Conservation (phyloP, 768 basidiomycete genomes). For the Pleurotus platypus region DNA sequence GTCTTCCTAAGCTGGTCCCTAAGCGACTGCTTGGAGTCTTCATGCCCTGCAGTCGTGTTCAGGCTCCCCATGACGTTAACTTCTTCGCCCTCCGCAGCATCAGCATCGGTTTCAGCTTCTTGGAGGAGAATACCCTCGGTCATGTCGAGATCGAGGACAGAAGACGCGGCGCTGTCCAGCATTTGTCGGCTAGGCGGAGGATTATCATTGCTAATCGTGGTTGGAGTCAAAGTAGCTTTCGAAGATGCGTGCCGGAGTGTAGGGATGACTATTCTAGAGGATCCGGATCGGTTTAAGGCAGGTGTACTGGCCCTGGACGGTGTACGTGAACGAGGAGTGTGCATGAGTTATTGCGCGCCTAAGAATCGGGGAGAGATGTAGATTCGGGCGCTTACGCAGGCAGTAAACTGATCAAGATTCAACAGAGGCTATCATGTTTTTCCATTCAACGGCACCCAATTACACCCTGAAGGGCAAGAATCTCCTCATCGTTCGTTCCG, state of each 20-base stretch:
- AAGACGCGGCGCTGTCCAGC: slow-evolving; percentile 67
- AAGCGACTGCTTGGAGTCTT: slow-evolving; percentile 58
- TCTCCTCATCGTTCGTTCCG: slow-evolving; percentile 27
- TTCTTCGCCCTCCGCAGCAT: slow-evolving; percentile 51
- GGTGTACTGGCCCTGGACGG: slow-evolving; percentile 26
- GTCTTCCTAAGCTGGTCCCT: slow-evolving; percentile 73
- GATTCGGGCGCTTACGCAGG: not conserved
- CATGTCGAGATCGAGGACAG: slow-evolving; percentile 62
- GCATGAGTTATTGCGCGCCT: too few relatives aligned
- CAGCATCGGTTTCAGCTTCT: slow-evolving; percentile 64
- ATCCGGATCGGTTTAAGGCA: slow-evolving; percentile 29
- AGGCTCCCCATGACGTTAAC: slow-evolving; percentile 42
- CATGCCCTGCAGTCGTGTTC: slow-evolving; percentile 39
- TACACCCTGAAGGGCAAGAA: slow-evolving; percentile 33
- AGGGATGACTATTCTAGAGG: slow-evolving; percentile 53
- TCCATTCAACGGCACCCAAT: slow-evolving; percentile 21
- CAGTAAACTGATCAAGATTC: not conserved
- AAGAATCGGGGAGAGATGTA: slow-evolving; percentile 18
- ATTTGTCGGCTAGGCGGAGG: slow-evolving; percentile 26
- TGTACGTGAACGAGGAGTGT: slow-evolving; percentile 28
- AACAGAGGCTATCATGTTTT: slow-evolving; percentile 18
- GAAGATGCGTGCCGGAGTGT: slow-evolving; percentile 41
- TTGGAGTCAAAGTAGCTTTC: slow-evolving; percentile 15
- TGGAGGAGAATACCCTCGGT: slow-evolving; percentile 69
- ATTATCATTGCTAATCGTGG: slow-evolving; percentile 14